Evolutionary conservation across 2,329 filamentous ascomycete genomes (phyloP).

Genomic region (Colletotrichum higginsianum): DNA sequence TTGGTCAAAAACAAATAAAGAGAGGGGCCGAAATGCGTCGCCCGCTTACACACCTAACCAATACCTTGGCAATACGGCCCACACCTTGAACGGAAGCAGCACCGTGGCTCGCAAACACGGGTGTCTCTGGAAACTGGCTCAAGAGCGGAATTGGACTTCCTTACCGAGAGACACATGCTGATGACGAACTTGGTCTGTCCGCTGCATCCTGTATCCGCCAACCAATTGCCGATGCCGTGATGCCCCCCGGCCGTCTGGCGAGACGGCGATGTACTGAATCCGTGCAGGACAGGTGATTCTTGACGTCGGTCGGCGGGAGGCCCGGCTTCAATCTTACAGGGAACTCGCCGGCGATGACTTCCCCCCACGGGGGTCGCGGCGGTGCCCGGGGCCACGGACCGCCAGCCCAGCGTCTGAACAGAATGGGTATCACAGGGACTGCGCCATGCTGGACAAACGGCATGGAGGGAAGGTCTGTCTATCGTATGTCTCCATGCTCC

Average conservation of each 20-base stretch:
- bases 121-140: slow-evolving; percentile 46
- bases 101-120: slow-evolving; percentile 67
- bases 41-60: slow-evolving; percentile 7
- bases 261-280: slow-evolving; percentile 49
- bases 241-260: no score
- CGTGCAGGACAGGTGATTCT: no score
- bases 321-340: no score
- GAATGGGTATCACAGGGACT: no score
- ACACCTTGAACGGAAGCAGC: slow-evolving; percentile 11
- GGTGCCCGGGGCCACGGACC: slow-evolving; percentile 9
- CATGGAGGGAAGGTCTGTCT: no score
- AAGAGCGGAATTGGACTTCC: background rate
- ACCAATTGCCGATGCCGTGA: no score
- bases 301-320: no score
- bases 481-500: no score
- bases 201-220: slow-evolving; percentile 39
- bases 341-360: no score
- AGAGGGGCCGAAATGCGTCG: background rate
- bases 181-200: slow-evolving; percentile 55
- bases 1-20: background rate
- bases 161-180: slow-evolving; percentile 59
- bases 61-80: slow-evolving; percentile 10
- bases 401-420: background rate
- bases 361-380: slow-evolving; percentile 44
- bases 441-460: no score